Evolutionary conservation across 139 green algal genomes (phyloP).

Genomic region (Coelastrella sp.): DNA sequence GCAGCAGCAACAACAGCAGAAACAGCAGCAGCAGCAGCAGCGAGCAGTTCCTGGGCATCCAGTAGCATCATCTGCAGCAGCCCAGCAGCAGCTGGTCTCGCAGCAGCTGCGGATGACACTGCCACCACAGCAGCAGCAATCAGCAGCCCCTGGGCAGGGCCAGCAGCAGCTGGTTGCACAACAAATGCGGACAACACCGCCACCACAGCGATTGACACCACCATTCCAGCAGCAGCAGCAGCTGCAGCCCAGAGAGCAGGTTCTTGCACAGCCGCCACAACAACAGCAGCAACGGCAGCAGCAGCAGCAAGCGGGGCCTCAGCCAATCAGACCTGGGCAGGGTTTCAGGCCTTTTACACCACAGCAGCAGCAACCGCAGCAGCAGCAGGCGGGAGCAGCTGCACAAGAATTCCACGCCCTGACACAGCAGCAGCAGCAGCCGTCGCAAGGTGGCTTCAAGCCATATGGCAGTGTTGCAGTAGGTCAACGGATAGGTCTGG

Average conservation of each 20-base stretch:
- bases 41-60: not conserved
- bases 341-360: not conserved
- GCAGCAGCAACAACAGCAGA: too few species aligned
- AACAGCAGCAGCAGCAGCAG: constrained; percentile 8
- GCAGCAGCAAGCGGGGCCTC: not conserved
- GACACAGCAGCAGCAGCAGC: constrained; percentile 16
- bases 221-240: constrained; percentile 26
- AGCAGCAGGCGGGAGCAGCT: constrained; percentile 47
- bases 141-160: not conserved
- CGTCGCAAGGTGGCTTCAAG: constrained; percentile 36
- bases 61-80: not conserved
- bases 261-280: not conserved
- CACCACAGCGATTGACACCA: not conserved
- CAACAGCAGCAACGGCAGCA: constrained; percentile 19
- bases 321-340: not conserved
- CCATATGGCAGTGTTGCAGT: not conserved
- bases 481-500: not conserved
- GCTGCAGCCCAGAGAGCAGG: not conserved
- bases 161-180: not conserved
- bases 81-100: not conserved
- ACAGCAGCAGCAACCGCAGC: constrained; percentile 37
- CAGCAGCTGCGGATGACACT: too few species aligned
- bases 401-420: not conserved
- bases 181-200: not conserved
- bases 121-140: constrained; percentile 15